These are phyloP conservation scores for Russula lepida DNA, from an alignment of 768 basidiomycete species.

Conservation along the genomic window DNA sequence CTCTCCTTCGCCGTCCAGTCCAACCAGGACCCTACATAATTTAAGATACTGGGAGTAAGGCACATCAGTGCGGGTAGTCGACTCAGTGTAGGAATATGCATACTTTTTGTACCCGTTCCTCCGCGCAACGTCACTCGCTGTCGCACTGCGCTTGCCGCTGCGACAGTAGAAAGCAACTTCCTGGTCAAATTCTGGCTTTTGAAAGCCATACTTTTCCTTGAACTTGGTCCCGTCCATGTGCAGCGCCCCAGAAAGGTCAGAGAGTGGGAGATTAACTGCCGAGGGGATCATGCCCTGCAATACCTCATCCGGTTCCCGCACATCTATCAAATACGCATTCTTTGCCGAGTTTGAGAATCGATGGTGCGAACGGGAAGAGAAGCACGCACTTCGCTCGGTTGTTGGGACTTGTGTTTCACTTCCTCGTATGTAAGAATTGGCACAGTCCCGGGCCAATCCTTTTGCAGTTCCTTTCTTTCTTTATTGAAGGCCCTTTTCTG, in stretches of 20 bases:
- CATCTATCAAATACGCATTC: slow-evolving; percentile 74
- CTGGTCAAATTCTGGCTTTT: slow-evolving; percentile 33
- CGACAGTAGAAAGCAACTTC: slow-evolving; percentile 44
- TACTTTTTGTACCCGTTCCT: slow-evolving; percentile 37
- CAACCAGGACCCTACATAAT: slow-evolving; percentile 84
- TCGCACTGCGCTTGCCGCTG: slow-evolving; percentile 40
- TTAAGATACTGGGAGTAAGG: slow-evolving; percentile 31
- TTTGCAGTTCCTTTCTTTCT: slow-evolving; percentile 36
- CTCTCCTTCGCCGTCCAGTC: slow-evolving; percentile 65
- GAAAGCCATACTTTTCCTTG: slow-evolving; percentile 28
- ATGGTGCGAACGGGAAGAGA: slow-evolving; percentile 12
- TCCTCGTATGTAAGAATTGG: slow-evolving; percentile 69
- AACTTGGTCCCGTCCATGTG: slow-evolving; percentile 29
- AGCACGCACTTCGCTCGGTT: slow-evolving; percentile 53
- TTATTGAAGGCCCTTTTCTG: slow-evolving; percentile 32
- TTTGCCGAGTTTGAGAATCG: slow-evolving; percentile 26
- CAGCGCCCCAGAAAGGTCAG: slow-evolving; percentile 32
- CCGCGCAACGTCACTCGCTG: slow-evolving; percentile 35
- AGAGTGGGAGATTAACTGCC: slow-evolving; percentile 43
- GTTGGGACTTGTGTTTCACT: slow-evolving; percentile 69
- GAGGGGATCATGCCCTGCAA: slow-evolving; percentile 43
- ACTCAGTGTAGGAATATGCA: not conserved
- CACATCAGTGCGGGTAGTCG: not conserved
- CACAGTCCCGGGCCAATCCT: slow-evolving; percentile 78
- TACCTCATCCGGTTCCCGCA: slow-evolving; percentile 56